Evolutionary conservation across 1,284 basidiomycete genomes (phyloP).

Genomic region (Amylostereum areolatum): DNA sequence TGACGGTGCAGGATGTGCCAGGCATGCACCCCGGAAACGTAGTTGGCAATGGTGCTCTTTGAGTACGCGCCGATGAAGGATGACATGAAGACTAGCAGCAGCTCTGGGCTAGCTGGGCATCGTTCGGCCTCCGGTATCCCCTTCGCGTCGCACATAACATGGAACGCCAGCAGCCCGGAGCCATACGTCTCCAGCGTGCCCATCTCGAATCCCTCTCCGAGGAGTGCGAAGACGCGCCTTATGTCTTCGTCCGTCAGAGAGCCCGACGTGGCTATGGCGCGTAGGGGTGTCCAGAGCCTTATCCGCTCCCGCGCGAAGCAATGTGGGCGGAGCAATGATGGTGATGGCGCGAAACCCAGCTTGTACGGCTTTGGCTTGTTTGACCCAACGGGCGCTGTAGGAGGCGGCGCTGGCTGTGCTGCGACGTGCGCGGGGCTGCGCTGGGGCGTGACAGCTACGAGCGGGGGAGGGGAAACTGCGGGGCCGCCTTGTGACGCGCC

Average conservation of each 20-base stretch:
- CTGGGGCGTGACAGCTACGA: not conserved
- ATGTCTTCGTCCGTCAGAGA: conserved; percentile 8
- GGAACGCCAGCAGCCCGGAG: conserved; percentile 21
- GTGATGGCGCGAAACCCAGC: not conserved
- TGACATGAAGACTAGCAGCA: conserved; percentile 14
- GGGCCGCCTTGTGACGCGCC: not conserved
- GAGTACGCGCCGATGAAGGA: conserved; percentile 13
- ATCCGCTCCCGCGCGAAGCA: conserved; percentile 17
- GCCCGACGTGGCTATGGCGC: not conserved
- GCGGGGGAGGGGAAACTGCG: not conserved
- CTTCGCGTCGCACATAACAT: conserved; percentile 28
- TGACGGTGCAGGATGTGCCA: conserved; percentile 21
- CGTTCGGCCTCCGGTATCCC: not conserved
- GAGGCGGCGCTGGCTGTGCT: too few species aligned
- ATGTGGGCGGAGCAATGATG: conserved; percentile 12
- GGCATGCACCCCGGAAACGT: conserved; percentile 14
- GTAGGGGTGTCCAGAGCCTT: conserved; percentile 12
- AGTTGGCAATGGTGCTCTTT: conserved; percentile 14
- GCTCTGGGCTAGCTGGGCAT: conserved; percentile 14
- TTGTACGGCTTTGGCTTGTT: too few species aligned
- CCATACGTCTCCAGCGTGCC: conserved; percentile 22
- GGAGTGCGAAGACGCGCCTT: conserved; percentile 14
- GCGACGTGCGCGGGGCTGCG: too few species aligned
- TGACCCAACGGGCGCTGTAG: too few species aligned
- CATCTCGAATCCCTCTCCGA: conserved; percentile 11